Evolutionary conservation across 2,329 filamentous ascomycete species (phyloP), one percentile per base, ranked within the genome.

Genomic region (Fusarium piperis): DNA sequence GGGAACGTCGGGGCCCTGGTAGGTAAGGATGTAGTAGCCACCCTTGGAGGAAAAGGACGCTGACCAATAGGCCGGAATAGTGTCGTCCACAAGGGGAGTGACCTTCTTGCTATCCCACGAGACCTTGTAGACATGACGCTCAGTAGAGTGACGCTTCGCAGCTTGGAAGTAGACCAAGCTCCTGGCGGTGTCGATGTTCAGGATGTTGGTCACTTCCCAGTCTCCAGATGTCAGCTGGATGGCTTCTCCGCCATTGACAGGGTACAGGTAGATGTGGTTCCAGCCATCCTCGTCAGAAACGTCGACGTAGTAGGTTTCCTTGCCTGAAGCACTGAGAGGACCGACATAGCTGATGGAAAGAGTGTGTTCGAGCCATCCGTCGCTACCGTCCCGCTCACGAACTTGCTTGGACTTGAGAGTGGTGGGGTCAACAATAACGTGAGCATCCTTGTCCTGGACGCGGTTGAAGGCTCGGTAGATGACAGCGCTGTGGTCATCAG

Each of bases 391-490:
- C 4, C 89, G 85, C 77, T 90, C 84, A 9, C 88, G 87, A 15
- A 88, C 82, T 1, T 86, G 77, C 32, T 80, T 83, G 11, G 86
- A 86, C 0, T 81, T 79, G 2, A 82, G 79, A 3, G 83, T 81
- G 2, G 82, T 80, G 2, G 87, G 84, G 67, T 91, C 84, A 4
- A 93, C 88, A 0, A 88, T 79, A 2, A 93, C 85, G 15, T 91
- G 82, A 67, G 90, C 90, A 64, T 91, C 89, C 2, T 84, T 80
- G 70, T 92, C 90, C 74, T 93, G 91, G 1, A 92, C 89, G 6
- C 91, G 88, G 78, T 93, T 92, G 81, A 88, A 93, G 0, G 88
- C 88, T 13, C 90, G 87, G 79, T 91, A 91, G 38, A 91, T 84
- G 39, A 93, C 83, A 41, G 85, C 86, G n/a, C 85, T 82, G 76